Conservation (phyloP, 2,329 filamentous ascomycete genomes). For the Monilinia polystroma region DNA sequence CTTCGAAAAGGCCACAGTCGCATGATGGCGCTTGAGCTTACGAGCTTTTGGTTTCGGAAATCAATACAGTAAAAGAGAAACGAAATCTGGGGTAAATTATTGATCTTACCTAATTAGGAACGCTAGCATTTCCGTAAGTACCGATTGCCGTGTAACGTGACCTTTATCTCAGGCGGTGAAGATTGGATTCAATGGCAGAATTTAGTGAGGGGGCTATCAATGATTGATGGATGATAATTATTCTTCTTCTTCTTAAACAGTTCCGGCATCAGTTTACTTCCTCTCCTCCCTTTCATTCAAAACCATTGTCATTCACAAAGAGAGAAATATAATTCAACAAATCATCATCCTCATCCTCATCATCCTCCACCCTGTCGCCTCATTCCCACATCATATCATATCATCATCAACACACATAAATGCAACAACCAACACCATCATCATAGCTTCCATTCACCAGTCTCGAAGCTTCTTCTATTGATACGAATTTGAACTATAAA, state of each 20-base stretch:
- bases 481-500: background rate
- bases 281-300: no score
- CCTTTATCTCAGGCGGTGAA: background rate
- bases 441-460: background rate
- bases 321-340: background rate
- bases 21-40: conserved; percentile 16
- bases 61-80: background rate
- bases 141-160: background rate
- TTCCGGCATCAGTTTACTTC: no score
- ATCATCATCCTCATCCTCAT: background rate
- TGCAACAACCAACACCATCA: background rate
- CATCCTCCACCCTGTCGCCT: background rate
- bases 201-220: background rate
- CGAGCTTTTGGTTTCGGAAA: conserved; percentile 7
- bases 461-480: background rate
- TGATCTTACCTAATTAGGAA: no score
- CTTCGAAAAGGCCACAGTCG: conserved; percentile 24
- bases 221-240: no score
- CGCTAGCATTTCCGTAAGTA: no score
- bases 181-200: conserved; percentile 3
- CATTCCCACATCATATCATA: background rate
- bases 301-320: background rate
- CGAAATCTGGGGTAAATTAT: conserved; percentile 23
- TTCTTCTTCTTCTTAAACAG: no score
- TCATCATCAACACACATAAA: background rate